Conservation (phyloP, 768 basidiomycete species). For the Sarcodon sp. region DNA sequence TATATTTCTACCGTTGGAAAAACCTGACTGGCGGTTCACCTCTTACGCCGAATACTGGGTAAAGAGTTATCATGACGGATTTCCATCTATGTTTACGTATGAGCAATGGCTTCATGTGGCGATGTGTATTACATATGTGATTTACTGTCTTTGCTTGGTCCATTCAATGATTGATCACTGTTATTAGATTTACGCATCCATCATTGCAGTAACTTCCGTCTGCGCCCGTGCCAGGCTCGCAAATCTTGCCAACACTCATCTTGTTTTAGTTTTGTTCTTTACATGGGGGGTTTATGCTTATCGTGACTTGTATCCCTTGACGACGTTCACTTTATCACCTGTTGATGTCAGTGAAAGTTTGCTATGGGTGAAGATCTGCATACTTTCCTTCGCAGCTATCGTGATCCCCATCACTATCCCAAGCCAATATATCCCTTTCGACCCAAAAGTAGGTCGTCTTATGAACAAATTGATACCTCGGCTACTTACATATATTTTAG, state of each 20-base stretch:
- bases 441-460: constrained; percentile 17
- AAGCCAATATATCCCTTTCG: constrained; percentile 24
- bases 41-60: constrained; percentile 10
- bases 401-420: constrained; percentile 26
- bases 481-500: not conserved
- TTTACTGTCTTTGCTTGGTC: not conserved
- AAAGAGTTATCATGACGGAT: constrained; percentile 16
- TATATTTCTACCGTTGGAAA: constrained; percentile 12
- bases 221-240: constrained; percentile 13
- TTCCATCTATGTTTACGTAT: constrained; percentile 17
- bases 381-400: constrained; percentile 20
- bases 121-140: constrained; percentile 7
- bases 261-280: constrained; percentile 18
- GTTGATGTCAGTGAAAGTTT: constrained; percentile 19
- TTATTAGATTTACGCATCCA: constrained; percentile 19
- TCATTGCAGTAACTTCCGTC: constrained; percentile 17
- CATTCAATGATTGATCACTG: not conserved
- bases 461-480: not conserved
- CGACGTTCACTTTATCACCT: constrained; percentile 19
- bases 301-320: constrained; percentile 25
- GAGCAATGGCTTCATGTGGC: constrained; percentile 5
- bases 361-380: constrained; percentile 23
- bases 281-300: constrained; percentile 22
- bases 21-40: not conserved
- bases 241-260: constrained; percentile 15